Evolutionary conservation across 2,329 filamentous ascomycete genomes (phyloP), one percentile per base, ranked within the genome.

Genomic region (Coccinonectria pachysandricola): DNA sequence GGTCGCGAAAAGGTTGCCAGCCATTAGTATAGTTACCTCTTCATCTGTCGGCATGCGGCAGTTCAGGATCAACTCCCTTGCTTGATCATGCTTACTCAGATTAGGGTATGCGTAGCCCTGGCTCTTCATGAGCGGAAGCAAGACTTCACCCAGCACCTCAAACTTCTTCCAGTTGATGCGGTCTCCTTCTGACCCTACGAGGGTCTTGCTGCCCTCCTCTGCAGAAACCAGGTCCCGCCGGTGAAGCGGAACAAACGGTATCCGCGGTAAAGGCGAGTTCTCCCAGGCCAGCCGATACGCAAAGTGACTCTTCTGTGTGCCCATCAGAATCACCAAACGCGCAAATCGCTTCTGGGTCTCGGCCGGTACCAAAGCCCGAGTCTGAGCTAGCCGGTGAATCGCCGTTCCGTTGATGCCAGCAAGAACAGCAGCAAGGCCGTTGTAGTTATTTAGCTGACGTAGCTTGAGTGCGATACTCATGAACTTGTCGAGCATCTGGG

Each of bases 101-200:
- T 77, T 79, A 14, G 75, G 71, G 44, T 95, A 95, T 5, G 85
- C 77, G 24, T 75, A 75, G 28, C 82, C 81, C 55, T 96, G 87
- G 46, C 88, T 94, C 56, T 79, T 80, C 70, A 95, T 92, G 28
- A 98, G 77, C 3, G 84, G 80, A 33, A 95, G 65, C 27, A 96
- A 70, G 5, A 95, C 82, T 43, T 96, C 88, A 6, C 87, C 87
- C 56, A 96, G 76, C 16, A 98, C 79, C 54, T 96, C 88, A 46
- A 96, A 98, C 52, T 98, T 98, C 56, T 80, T 86, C 91, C 91
- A 98, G 52, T 96, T 96, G 50, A 98, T 83, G 26, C 83, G 68
- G 36, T 84, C 73, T 37, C 66, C 73, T 34, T 74, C 68, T 3
- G 71, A 66, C 6, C 81, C 84, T 2, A 96, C 64, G 51, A 94